These are phyloP conservation scores for Straminergon stramineum DNA, from an alignment of 225 moss, liverwort and hornwort genomes.

Conservation along the genomic window DNA sequence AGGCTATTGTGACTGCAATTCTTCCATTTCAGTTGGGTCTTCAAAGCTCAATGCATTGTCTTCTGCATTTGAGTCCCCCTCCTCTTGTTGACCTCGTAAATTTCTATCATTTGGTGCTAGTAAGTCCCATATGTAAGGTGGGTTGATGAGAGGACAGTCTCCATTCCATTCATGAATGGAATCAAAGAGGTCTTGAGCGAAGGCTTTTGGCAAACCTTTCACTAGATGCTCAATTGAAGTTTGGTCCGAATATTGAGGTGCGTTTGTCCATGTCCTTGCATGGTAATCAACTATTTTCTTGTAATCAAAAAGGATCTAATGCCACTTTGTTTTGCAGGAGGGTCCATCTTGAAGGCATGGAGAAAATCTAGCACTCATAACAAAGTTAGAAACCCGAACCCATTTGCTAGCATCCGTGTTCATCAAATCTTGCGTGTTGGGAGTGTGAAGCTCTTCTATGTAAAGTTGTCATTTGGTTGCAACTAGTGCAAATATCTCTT, in stretches of 20 bases:
- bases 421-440: too few relatives aligned
- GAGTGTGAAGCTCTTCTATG: too few relatives aligned
- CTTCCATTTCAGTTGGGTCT: background rate
- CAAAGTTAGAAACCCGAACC: too few relatives aligned
- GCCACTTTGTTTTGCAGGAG: background rate
- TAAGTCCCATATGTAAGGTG: background rate
- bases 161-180: background rate
- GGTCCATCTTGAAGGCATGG: fast-evolving
- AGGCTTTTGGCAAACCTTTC: background rate
- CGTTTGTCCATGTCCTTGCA: background rate
- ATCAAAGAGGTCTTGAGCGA: background rate
- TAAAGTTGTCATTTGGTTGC: too few relatives aligned
- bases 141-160: background rate
- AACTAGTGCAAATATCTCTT: too few relatives aligned
- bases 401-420: too few relatives aligned
- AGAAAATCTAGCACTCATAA: too few relatives aligned
- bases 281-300: background rate
- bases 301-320: background rate
- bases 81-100: background rate
- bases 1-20: background rate
- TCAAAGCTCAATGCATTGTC: background rate
- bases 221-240: background rate
- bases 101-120: background rate
- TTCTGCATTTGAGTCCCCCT: background rate
- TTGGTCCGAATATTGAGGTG: background rate